Base-by-base conservation (phyloP, 768 basidiomycete species). In the Leccinum broughii region DNA sequence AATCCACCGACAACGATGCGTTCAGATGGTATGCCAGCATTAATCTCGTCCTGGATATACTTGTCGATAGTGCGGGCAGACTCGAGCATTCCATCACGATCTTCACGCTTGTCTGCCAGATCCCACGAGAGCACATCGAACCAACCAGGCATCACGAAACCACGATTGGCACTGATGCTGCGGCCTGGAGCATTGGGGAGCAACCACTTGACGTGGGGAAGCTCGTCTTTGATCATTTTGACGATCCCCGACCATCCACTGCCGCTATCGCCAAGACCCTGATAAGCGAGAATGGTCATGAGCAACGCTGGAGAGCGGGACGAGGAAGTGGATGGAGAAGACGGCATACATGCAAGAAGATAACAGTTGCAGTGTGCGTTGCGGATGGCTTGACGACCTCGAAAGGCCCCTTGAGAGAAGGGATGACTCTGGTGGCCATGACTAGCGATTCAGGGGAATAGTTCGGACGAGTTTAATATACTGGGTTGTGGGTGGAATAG, bases 1-100 rank as follows among this genome's bases (percentile, higher is more conserved):
- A 95, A 96, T 10, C 95, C 95, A 37, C 92, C 93, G 24, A 98
- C 74, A 34, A 96, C 82, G 66, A 96, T 89, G 54, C 89, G 84
- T 57, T 80, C 78, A 26, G 88, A 76, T 9, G 85, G 80, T 55
- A 89, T 84, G 35, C 91, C 91, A 8, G 80, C 78, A 52, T 86
- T 84, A 20, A 95, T 78, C 74, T 98, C 95, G 3, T 81, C 78
- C 13, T 83, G 78, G 68, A 98, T 87, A 64, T 95, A 77, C 59
- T 82, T 75, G 66, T 87, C 87, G 66, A 96, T 78, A 28, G 80
- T 72, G 30, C 78, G 75, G 8, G 84, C 81, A 34, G 89, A 85
- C 32, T 82, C 71, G 34, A 89, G 78, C 84, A 97, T 90, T 17
- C 68, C 73, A 10, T 63, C 58, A 53, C 66, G 59, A 70, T 97